Evolutionary conservation across 2,329 filamentous ascomycete species (phyloP), one percentile per base, ranked within the genome.

Genomic region (Trichoderma gracile): DNA sequence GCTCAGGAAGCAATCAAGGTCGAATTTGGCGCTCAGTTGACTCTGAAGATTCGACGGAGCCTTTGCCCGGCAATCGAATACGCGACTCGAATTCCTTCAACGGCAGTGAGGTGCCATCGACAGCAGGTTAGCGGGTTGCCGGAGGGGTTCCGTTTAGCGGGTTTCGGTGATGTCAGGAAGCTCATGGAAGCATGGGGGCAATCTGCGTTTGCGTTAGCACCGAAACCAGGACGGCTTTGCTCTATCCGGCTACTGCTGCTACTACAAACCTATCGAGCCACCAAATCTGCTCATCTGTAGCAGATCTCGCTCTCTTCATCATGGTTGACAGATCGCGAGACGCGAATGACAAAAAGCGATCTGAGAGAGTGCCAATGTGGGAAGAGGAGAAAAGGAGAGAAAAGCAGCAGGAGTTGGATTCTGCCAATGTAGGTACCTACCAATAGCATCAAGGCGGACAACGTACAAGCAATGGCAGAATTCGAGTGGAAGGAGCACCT

Each of bases 111-210:
- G 43, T 45, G 55, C 33, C 42, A 40, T 50, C 33, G 17, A 42
- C 4, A 19, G 45, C 33, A 25, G 23, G 14, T 60, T 50, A 50
- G 56, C 46, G 55, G 46, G 46, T 43, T 42, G 57, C 45, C 45
- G 46, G 57, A 60, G 57, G 57, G 57, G 57, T 42, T 6, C 57
- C 23, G 10, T 50, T 50, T 60, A 50, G 57, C 33, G 57, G 57
- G 46, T 25, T 23, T 43, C 43, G 57, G 46, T 60, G 57, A 60
- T 60, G 57, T 60, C 57, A 60, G 46, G 23, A 40, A 21, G 45
- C 30, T 19, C 30, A 23, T 38, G n/a, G 23, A n/a, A 25, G 56
- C 54, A 27, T 57, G 54, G 54, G 23, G n/a, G 30, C 33, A 10
- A 38, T 10, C 21, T 47, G 43, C 15, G 21, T 25, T n/a, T 49